Base-by-base conservation (phyloP, 2,329 filamentous ascomycete species). In the Coniella lustricola region DNA sequence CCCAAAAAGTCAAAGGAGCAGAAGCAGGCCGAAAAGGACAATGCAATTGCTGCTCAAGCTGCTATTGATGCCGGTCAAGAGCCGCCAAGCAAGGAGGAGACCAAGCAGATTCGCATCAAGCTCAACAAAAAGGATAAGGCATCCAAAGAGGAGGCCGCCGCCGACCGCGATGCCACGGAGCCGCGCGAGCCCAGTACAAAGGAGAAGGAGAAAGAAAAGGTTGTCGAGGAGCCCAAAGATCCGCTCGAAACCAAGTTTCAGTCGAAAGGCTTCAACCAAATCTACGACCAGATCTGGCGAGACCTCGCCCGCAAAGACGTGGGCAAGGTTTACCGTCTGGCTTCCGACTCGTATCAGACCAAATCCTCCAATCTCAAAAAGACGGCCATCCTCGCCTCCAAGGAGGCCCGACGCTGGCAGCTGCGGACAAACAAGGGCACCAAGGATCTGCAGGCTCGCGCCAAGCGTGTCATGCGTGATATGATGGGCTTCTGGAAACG, bases 401-500 rank as follows among this genome's bases (percentile, higher is more conserved):
- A 98, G 65, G 93, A 98, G 69, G 91, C 93, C 46, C 90, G 94
- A 62, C 79, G 94, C 61, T 98, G 93, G 93, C 94, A 98, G 67
- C 80, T 94, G 52, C 86, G 90, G 36, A 98, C 93, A 46, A 98
- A 98, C 74, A 97, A 98, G 76, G 94, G 90, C 62, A 93, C 87
- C 65, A 98, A 98, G 67, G 93, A 98, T 66, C 87, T 95, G 3
- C 93, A 97, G 64, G 93, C 93, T 36, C 83, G 93, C 41, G 93
- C 93, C 50, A 98, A 98, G 75, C 86, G 93, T 57, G 91, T 91
- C 51, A 98, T 98, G 93, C 83, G 93, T 64, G 93, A 98, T 69
- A 98, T 98, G 93, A 93, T 96, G 79, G 83, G 87, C 50, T 98
- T 97, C 77, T 98, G 93, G 93, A 97, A 97, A 70, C 85, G 91